A percentile compares a stretch with the other conserved stretches of the same genome.
Evolutionary conservation across 23 red algal species (phyloP).

Genomic region (Gracilaria domingensis): DNA sequence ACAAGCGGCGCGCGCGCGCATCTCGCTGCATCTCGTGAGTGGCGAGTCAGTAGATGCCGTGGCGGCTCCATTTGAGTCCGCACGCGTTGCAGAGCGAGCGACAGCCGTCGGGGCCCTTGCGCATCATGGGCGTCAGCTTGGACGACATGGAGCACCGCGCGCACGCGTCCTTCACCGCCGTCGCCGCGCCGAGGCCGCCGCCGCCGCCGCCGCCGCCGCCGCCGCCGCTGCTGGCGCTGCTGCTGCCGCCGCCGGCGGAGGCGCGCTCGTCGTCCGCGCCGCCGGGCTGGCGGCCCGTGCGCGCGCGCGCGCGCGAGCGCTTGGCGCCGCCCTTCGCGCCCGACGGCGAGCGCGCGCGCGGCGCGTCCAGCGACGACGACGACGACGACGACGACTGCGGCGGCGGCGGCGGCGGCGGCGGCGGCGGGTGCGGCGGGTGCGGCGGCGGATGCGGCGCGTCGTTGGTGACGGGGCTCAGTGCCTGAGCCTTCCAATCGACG

Average conservation of each 20-base stretch:
- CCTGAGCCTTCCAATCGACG: not conserved
- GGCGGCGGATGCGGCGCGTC: not conserved
- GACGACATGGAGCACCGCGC: constrained; percentile 57
- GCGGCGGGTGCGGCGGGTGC: not conserved
- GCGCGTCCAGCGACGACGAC: not conserved
- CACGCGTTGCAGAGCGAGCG: constrained; percentile 77
- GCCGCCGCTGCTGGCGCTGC: not conserved
- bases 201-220: not conserved
- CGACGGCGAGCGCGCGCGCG: not conserved
- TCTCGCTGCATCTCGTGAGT: not conserved
- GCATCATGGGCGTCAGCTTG: constrained; percentile 80
- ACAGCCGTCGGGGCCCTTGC: constrained; percentile 72
- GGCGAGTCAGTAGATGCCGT: constrained; percentile 68
- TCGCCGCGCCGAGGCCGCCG: too few relatives aligned
- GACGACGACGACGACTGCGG: not conserved
- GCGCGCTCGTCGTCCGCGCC: not conserved
- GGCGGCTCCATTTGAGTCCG: constrained; percentile 72
- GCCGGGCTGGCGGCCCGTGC: too few relatives aligned
- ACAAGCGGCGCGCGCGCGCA: too few relatives aligned
- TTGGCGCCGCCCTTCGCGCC: not conserved
- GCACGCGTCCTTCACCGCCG: constrained; percentile 54
- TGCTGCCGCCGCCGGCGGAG: not conserved
- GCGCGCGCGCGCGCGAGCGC: constrained; percentile 8
- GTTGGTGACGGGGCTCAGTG: not conserved
- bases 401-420: not conserved